Evolutionary conservation across 2,329 filamentous ascomycete genomes (phyloP).

Genomic region (Scopulariopsis brevicaulis): DNA sequence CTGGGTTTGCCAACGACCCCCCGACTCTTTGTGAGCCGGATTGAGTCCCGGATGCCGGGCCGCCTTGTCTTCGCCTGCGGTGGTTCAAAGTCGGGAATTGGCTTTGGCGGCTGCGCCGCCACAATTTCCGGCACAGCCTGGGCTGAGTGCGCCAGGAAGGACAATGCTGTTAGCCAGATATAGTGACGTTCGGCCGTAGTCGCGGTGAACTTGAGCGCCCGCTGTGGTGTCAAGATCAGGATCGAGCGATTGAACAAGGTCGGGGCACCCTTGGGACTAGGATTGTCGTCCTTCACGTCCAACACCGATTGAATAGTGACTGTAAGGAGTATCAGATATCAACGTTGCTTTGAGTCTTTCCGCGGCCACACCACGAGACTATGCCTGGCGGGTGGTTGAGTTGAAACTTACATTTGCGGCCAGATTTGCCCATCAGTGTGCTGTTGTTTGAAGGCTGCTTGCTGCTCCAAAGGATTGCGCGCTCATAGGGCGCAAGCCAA

Average conservation of each 20-base stretch:
- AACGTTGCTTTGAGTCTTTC: not conserved
- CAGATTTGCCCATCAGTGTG: conserved; percentile 85
- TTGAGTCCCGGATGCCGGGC: conserved; percentile 70
- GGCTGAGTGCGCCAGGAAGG: conserved; percentile 85
- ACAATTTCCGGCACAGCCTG: conserved; percentile 69
- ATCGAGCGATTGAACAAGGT: conserved; percentile 84
- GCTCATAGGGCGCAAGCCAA: conserved; percentile 94
- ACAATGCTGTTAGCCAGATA: conserved; percentile 86
- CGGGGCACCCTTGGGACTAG: conserved; percentile 58
- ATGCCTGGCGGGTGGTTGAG: not conserved
- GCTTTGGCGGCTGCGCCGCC: conserved; percentile 37
- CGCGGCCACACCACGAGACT: not conserved
- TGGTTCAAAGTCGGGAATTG: conserved; percentile 38
- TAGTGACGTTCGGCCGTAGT: conserved; percentile 76
- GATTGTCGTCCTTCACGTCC: conserved; percentile 91
- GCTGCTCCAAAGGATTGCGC: conserved; percentile 95
- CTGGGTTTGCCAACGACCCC: conserved; percentile 24
- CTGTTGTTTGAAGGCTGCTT: conserved; percentile 86
- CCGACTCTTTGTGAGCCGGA: conserved; percentile 69
- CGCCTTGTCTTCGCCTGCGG: conserved; percentile 35
- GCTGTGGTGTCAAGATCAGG: conserved; percentile 82
- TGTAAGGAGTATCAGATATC: conserved; percentile 21
- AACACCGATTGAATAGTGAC: conserved; percentile 93
- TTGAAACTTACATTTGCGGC: conserved; percentile 71
- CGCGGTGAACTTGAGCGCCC: conserved; percentile 92